A percentile compares a stretch with the other conserved stretches of the same genome.
phyloP scores from a whole-genome alignment of 805 yeast genomes.

The Kregervanrija delftensis region DNA sequence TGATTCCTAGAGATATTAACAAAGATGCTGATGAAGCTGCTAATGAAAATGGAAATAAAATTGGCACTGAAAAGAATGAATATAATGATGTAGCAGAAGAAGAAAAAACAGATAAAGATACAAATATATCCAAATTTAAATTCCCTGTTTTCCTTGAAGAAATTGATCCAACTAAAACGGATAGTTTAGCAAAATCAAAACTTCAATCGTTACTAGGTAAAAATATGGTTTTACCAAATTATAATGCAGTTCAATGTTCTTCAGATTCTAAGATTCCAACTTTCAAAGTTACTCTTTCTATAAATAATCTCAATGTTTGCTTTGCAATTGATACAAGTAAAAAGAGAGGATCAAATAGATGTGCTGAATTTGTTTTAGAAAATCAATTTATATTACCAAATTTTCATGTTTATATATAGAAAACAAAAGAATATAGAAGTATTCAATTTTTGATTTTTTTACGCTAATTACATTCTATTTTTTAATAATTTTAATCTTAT shows the following conservation, averaged over 20 bases:
- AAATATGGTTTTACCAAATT: slow-evolving; percentile 25
- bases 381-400: slow-evolving; percentile 5
- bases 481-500: too few relatives aligned
- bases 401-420: too few relatives aligned
- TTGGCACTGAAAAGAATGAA: background rate
- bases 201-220: slow-evolving; percentile 2
- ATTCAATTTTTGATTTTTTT: too few relatives aligned
- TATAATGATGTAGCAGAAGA: slow-evolving; percentile 1
- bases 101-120: background rate
- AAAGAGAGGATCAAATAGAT: slow-evolving; percentile 33
- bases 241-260: slow-evolving; percentile 11
- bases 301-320: slow-evolving; percentile 29
- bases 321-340: slow-evolving; percentile 28
- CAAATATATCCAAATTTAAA: background rate
- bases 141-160: slow-evolving; percentile 4
- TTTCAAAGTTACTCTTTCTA: slow-evolving; percentile 20
- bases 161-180: background rate
- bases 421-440: too few relatives aligned
- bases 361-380: slow-evolving; percentile 29
- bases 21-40: slow-evolving; percentile 8
- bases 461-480: background rate
- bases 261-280: slow-evolving; percentile 13
- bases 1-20: slow-evolving; percentile 35
- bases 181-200: slow-evolving; percentile 6
- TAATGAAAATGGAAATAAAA: background rate